phyloP scores from a whole-genome alignment of 306 rosid genomes.

The Gastrolobium bilobum region DNA sequence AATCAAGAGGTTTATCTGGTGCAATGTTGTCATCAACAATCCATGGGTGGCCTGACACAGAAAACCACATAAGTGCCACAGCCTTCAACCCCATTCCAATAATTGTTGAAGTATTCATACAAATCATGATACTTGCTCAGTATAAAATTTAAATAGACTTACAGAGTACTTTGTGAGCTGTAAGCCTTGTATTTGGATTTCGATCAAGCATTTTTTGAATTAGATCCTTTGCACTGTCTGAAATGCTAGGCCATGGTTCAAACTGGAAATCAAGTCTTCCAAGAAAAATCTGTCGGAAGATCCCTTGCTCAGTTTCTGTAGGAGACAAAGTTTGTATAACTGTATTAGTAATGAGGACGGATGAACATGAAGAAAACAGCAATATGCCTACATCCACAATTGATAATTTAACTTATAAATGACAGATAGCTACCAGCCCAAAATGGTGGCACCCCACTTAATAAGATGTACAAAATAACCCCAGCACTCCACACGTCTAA shows the following conservation, averaged over 20 bases:
- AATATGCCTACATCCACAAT: conserved; percentile 19
- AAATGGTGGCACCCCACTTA: conserved; percentile 73
- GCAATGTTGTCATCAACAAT: conserved; percentile 65
- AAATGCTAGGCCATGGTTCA: conserved; percentile 73
- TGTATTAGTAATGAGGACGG: conserved; percentile 42
- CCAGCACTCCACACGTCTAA: conserved; percentile 77
- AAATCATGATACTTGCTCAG: conserved; percentile 26
- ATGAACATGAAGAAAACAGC: conserved; percentile 34
- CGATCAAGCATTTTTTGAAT: conserved; percentile 66
- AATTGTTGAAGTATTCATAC: conserved; percentile 3
- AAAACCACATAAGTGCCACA: conserved; percentile 32
- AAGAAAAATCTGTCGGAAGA: conserved; percentile 60
- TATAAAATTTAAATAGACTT: conserved; percentile 38
- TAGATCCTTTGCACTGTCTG: conserved; percentile 71
- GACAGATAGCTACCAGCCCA: conserved; percentile 63
- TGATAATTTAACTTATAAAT: conserved; percentile 19
- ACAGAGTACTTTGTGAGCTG: conserved; percentile 64
- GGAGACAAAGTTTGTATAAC: conserved; percentile 15
- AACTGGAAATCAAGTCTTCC: conserved; percentile 64
- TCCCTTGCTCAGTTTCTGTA: conserved; percentile 66
- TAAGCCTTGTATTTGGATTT: conserved; percentile 59
- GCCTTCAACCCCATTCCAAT: conserved; percentile 9
- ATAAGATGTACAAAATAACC: conserved; percentile 66
- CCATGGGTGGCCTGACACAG: conserved; percentile 72
- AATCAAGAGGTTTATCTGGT: conserved; percentile 72